Base-by-base conservation (phyloP, 495 filamentous ascomycete species). In the Talaromyces proteolyticus region DNA sequence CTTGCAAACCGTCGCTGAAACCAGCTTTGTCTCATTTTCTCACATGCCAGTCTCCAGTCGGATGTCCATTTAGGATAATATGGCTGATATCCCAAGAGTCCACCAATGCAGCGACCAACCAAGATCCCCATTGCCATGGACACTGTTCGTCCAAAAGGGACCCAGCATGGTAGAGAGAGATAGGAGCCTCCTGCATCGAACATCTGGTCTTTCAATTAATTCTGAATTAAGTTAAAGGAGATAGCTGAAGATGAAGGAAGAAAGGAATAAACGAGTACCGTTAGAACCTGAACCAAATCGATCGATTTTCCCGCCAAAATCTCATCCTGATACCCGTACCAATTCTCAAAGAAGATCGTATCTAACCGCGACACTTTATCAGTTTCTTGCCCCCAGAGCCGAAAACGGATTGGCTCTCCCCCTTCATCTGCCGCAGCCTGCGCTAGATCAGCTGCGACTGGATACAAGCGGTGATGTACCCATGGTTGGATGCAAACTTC, bases 261-360 rank as follows among this genome's bases (percentile, higher is more conserved):
- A 41, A 36, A 41, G 20, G 29, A n/a, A 24, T 53, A 57, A n/a
- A n/a, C n/a, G n/a, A n/a, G 23, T 55, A 76, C 73, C 49, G 60
- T 58, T 50, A 78, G 57, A 3, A 72, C 62, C 57, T 77, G 75
- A 44, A 78, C 60, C 41, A 69, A 53, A 53, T 74, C 60, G 17
- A 75, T 43, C 47, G 59, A 61, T 20, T 65, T 59, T 20, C 66
- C 67, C 12, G 65, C 43, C n/a, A 72, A 47, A 4, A 75, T 54
- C 39, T 70, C 66, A 47, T 78, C 72, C 59, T 74, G 74, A 46
- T 76, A 77, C 18, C 62, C 66, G 53, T 78, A 78, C 75, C 73
- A 79, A 43, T 79, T 79, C 59, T 78, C 67, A 39, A 79, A 78
- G 60, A 79, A 79, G 24, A 72, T 55, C 1, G 57, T 62, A 59